These are phyloP conservation scores for Microbotryum intermedium DNA, from an alignment of 1,284 basidiomycete genomes.

Conservation along the genomic window DNA sequence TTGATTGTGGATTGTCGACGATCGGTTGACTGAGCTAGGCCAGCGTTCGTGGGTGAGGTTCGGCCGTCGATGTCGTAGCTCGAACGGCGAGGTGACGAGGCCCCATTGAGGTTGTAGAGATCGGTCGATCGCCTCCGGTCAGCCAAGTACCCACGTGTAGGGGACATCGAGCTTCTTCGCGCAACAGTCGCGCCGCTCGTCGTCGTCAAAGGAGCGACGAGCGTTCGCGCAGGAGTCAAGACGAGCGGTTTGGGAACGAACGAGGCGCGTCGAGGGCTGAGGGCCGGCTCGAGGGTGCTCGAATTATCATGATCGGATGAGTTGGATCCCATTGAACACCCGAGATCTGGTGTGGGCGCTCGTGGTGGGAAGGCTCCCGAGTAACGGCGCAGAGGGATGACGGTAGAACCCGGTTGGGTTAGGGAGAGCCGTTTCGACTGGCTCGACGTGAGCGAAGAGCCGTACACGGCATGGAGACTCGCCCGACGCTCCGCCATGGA, in stretches of 20 bases:
- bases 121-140: not conserved
- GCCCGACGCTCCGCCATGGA: too few relatives aligned
- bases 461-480: too few relatives aligned
- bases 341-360: too few relatives aligned
- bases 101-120: not conserved
- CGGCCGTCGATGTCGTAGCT: not conserved
- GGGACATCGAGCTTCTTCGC: not conserved
- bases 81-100: not conserved
- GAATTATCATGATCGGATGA: too few relatives aligned
- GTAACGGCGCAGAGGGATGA: too few relatives aligned
- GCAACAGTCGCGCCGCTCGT: not conserved
- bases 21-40: not conserved
- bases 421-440: too few relatives aligned
- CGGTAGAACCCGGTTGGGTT: too few relatives aligned
- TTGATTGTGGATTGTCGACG: constrained; percentile 1
- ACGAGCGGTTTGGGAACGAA: constrained; percentile 22
- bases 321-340: too few relatives aligned
- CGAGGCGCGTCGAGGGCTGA: not conserved
- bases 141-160: not conserved
- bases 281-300: too few relatives aligned
- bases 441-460: too few relatives aligned
- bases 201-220: constrained; percentile 14
- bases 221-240: constrained; percentile 15
- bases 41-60: not conserved
- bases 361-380: too few relatives aligned